Conservation (phyloP, 352 stramenopile genomes). For the Blastocystis sp. region DNA sequence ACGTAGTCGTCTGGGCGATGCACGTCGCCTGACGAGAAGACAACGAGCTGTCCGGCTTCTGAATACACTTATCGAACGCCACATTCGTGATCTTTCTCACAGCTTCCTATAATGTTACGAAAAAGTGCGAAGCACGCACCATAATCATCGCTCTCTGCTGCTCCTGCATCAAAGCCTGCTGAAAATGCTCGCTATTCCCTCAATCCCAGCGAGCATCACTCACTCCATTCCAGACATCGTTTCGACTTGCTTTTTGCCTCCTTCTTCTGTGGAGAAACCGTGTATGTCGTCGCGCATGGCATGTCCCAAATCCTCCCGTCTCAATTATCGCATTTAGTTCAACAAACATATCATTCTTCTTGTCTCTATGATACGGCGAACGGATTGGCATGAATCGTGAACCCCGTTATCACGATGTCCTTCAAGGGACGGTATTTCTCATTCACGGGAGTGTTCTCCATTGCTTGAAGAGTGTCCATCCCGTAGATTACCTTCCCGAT, state of each 20-base stretch:
- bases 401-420: constrained; percentile 82
- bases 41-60: constrained; percentile 32
- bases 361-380: constrained; percentile 78
- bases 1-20: constrained; percentile 43
- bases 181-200: constrained; percentile 28
- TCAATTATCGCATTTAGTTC: no score
- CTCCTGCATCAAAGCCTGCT: constrained; percentile 64
- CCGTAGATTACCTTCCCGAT: constrained; percentile 66
- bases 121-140: neutral
- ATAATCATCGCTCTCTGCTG: constrained; percentile 64
- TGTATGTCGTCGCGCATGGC: no score
- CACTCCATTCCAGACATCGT: no score
- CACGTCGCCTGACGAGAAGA: constrained; percentile 43
- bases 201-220: no score
- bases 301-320: no score
- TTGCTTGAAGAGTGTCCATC: no score
- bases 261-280: no score
- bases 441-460: constrained; percentile 88
- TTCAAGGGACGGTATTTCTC: constrained; percentile 83
- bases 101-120: constrained; percentile 9
- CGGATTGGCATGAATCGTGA: constrained; percentile 88
- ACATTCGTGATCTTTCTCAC: constrained; percentile 48
- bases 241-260: no score
- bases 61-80: constrained; percentile 61
- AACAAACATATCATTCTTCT: no score